Evolutionary conservation across 257 asterid genomes (phyloP), one percentile per base, ranked within the genome.

Genomic region (Cruciata laevipes): DNA sequence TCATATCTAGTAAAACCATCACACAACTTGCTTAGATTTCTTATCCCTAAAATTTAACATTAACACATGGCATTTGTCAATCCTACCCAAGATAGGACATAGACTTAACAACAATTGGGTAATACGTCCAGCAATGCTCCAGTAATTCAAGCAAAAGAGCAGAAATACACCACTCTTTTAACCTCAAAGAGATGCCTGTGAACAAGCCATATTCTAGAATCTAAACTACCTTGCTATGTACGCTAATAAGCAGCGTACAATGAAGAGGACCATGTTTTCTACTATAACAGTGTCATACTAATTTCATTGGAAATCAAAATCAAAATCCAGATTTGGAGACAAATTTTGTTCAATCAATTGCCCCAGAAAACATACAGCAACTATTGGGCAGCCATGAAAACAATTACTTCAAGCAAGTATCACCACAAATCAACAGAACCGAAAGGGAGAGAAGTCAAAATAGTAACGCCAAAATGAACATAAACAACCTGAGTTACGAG

Each of bases 1-100:
- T 69, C 82, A 86, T 84, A 89, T 90, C 99, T 93, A 74, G 70
- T 67, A 82, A 77, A 83, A 62, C 76, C 73, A 79, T 81, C 80
- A 80, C 67, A 78, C 75, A 80, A 77, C 71, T 75, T 53, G 68
- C 69, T 47, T 11, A 14, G 58, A 44, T 35, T 47, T 66, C 61
- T 47, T 25, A 7, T 30, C 16, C 23, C 37, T 25, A 7, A 13
- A 23, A 65, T 14, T 65, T 16, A 42, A 44, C 25, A 17, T 27
- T 16, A 44, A 24, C 35, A 42, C 18, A 14, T 16, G 37, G 51
- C 27, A 20, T 49, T 40, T 35, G 16, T 13, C 24, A 11, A 40
- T 1, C 18, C 53, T 42, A 64, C 24, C 7, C 27, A 40, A 40
- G 17, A 11, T 10, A 3, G 13, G 12, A 11, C 49, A 12, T 12